Base-by-base conservation (phyloP, 768 basidiomycete species). In the Omphalotus guepiniiformis region DNA sequence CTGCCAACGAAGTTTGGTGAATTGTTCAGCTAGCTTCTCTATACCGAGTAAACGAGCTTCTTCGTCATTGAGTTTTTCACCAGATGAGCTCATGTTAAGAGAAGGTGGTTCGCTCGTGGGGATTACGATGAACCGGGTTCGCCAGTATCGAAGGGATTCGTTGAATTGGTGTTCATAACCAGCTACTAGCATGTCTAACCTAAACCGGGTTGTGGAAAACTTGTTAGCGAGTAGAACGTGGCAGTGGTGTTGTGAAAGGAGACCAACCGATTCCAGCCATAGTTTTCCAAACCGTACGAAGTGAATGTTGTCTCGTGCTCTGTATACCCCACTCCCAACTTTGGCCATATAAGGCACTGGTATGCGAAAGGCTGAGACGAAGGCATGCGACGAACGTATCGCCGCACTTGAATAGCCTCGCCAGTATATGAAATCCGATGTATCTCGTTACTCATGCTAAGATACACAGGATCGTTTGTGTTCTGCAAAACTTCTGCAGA, bases 371-470 rank as follows among this genome's bases (percentile, higher is more conserved):
- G 75, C 16, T 75, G 74, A 44, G 75, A 79, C 49, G 68, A 72
- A 42, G 79, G 76, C 74, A 85, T 75, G 53, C 85, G 76, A 21
- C 93, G 78, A 22, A 91, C 85, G 60, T 92, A 93, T 32, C 91
- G 75, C 55, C 85, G 78, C 15, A 97, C 92, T 57, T 92, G 86
- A 50, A 98, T 89, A 13, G 82, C 78, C 56, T 93, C 88, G n/a
- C 89, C 88, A 37, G 85, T 89, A 58, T 93, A 98, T 34, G 86
- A 84, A 51, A 99, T 83, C 21, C 87, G 76, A 64, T 98, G 95
- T 35, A 98, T 92, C 65, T 95, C 91, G 61, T 97, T 95, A 61
- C 85, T 86, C 80, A 94, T 93, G 55, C 91, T 91, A 45, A 98
- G 74, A 68, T 88, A 98, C 6, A 96, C 84, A 1, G 93, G 85